phyloP scores from a whole-genome alignment of 148 eudicot genomes.

The Rhododendron williamsianum region DNA sequence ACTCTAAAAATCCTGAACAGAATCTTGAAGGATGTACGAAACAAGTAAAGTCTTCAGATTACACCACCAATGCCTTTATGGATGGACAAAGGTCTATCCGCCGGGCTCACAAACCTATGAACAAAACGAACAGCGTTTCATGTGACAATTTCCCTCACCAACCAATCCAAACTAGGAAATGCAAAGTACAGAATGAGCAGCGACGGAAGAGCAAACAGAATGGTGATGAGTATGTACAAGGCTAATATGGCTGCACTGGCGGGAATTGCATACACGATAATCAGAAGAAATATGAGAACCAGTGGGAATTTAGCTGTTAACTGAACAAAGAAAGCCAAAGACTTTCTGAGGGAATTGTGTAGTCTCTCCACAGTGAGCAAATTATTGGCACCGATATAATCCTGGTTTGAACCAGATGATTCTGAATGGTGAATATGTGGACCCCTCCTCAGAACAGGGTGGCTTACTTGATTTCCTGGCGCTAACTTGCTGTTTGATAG shows the following conservation, averaged over 20 bases:
- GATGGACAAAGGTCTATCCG: neutral
- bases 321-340: constrained; percentile 32
- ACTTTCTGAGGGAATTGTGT: constrained; percentile 22
- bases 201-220: constrained; percentile 42
- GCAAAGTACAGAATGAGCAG: constrained; percentile 43
- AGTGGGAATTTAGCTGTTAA: constrained; percentile 42
- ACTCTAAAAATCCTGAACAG: neutral
- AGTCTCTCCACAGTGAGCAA: constrained; percentile 18
- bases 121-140: constrained; percentile 9
- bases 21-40: neutral
- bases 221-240: constrained; percentile 37
- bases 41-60: neutral
- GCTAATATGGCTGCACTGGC: constrained; percentile 40
- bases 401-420: constrained; percentile 13
- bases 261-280: constrained; percentile 35
- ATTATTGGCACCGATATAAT: constrained; percentile 7
- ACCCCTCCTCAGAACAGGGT: constrained; percentile 13
- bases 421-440: constrained; percentile 10
- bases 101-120: neutral
- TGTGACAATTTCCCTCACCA: constrained; percentile 36
- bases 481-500: constrained; percentile 15
- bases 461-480: neutral
- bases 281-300: constrained; percentile 35
- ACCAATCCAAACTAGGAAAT: constrained; percentile 50
- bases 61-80: neutral